These are phyloP conservation scores for Trichodelitschia bisporula DNA, from an alignment of 495 filamentous ascomycete genomes.

Conservation along the genomic window DNA sequence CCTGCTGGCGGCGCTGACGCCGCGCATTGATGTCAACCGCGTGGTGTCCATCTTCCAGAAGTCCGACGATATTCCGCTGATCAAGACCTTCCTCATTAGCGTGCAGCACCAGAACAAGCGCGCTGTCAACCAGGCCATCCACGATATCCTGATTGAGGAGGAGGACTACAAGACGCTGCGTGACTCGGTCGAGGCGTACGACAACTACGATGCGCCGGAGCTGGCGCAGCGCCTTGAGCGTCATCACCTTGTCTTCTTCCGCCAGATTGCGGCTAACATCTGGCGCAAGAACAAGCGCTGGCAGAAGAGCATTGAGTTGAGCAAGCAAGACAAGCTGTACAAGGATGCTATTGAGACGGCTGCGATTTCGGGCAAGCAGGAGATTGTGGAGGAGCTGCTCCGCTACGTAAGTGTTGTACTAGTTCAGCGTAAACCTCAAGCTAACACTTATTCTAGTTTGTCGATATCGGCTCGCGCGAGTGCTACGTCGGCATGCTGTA, in stretches of 20 bases:
- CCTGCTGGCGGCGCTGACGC: conserved; percentile 70
- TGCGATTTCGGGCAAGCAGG: conserved; percentile 74
- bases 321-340: conserved; percentile 98
- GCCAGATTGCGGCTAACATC: conserved; percentile 93
- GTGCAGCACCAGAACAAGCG: conserved; percentile 96
- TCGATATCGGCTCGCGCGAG: conserved; percentile 95
- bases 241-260: conserved; percentile 97
- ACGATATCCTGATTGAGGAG: conserved; percentile 94
- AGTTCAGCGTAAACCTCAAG: background rate
- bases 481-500: conserved; percentile 99
- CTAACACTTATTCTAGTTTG: conserved; percentile 40
- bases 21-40: conserved; percentile 91
- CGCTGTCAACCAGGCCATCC: conserved; percentile 93
- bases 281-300: conserved; percentile 99
- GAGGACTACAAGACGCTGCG: conserved; percentile 97
- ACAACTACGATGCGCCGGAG: conserved; percentile 96
- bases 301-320: conserved; percentile 97
- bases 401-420: conserved; percentile 58
- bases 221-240: conserved; percentile 83
- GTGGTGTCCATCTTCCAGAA: conserved; percentile 97
- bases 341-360: conserved; percentile 99
- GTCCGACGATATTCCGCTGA: conserved; percentile 92
- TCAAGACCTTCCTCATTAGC: conserved; percentile 96
- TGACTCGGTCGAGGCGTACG: conserved; percentile 93
- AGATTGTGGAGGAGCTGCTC: conserved; percentile 85